phyloP scores from a whole-genome alignment of 768 basidiomycete genomes.

The Russula foetens region DNA sequence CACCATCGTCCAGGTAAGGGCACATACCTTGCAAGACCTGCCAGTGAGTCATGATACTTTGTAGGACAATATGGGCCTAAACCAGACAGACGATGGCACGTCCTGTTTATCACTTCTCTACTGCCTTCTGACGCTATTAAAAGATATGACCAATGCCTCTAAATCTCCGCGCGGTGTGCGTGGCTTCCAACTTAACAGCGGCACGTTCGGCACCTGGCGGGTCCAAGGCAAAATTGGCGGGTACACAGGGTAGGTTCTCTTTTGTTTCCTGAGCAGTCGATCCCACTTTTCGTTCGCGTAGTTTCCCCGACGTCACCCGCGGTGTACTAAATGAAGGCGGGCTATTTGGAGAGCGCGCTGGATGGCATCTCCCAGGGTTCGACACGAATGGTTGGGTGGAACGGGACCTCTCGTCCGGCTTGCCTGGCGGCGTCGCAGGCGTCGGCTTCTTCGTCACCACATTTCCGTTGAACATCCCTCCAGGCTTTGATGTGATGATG shows the following conservation, averaged over 20 bases:
- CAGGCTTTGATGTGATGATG: constrained; percentile 55
- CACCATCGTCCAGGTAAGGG: constrained; percentile 62
- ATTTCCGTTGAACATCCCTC: constrained; percentile 53
- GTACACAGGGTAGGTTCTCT: constrained; percentile 28
- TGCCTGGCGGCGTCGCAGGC: constrained; percentile 52
- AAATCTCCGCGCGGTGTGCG: constrained; percentile 75
- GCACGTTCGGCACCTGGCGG: constrained; percentile 37
- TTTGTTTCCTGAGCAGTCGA: background rate
- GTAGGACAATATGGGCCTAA: constrained; percentile 75
- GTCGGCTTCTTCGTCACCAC: constrained; percentile 78
- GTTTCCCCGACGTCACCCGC: constrained; percentile 60
- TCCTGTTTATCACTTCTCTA: constrained; percentile 31
- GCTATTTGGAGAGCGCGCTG: constrained; percentile 34
- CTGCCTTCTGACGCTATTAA: background rate
- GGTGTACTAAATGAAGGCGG: constrained; percentile 43
- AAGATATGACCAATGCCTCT: constrained; percentile 41
- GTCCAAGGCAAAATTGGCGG: constrained; percentile 41
- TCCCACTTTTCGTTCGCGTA: constrained; percentile 23
- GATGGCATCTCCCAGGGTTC: constrained; percentile 52
- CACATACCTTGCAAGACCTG: background rate
- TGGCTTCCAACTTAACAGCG: constrained; percentile 61
- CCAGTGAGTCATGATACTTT: background rate
- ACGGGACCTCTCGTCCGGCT: constrained; percentile 49
- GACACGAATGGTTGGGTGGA: constrained; percentile 50
- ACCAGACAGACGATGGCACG: constrained; percentile 38